A percentile compares a stretch with the other conserved stretches of the same genome.
Evolutionary conservation across 495 filamentous ascomycete genomes (phyloP).

Genomic region (Tuber microsphaerosporum): DNA sequence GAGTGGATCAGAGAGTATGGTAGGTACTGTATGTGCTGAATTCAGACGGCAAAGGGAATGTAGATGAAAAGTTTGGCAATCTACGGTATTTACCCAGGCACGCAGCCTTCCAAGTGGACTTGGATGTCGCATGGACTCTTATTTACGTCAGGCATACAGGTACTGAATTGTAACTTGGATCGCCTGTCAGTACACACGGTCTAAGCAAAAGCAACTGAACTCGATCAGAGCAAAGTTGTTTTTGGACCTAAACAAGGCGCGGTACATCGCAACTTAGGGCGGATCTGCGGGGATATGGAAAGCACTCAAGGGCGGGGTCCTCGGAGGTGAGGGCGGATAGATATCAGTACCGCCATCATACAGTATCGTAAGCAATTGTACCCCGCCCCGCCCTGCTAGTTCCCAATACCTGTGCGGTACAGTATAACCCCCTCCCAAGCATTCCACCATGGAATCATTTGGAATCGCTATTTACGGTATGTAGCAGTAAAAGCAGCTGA

Average conservation of each 20-base stretch:
- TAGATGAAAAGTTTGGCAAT: neutral
- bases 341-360: neutral
- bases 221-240: neutral
- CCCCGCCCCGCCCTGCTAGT: neutral
- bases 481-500: neutral
- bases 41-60: neutral
- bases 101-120: neutral
- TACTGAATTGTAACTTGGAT: neutral
- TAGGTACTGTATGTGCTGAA: neutral
- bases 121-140: neutral
- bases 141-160: neutral
- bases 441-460: neutral
- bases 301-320: neutral
- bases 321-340: neutral
- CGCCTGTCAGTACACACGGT: neutral
- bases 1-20: neutral
- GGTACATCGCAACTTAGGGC: neutral
- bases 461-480: neutral
- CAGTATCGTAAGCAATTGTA: neutral
- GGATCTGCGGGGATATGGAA: conserved; percentile 1
- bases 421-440: neutral
- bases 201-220: neutral
- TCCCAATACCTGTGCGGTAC: neutral
- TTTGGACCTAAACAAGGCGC: neutral
- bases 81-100: neutral